Evolutionary conservation across 106 monocot species (phyloP), one percentile per base, ranked within the genome.

Genomic region (Dactylorhiza incarnata): DNA sequence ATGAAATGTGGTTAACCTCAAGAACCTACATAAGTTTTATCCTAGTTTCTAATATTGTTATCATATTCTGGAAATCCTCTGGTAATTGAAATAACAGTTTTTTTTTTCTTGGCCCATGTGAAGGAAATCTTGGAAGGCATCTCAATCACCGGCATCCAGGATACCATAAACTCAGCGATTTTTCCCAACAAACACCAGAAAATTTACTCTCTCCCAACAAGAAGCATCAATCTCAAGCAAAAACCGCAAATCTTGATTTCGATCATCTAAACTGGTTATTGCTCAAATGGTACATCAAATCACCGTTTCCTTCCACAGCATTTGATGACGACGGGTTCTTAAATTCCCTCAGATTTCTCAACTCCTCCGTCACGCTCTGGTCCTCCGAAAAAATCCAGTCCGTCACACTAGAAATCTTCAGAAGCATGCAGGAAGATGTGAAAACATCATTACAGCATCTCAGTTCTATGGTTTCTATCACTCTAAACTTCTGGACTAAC

Each of bases 101-200:
- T 26, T 4, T 29, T 65, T 29, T 13, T 14, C 5, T 29, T 29
- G 65, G 11, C 3, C 37, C 25, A n/a, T 68, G 51, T 84, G 49
- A 82, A 95, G 93, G 93, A 24, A 95, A 95, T 77, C 85, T 95
- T 20, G 90, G 90, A 52, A 84, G 93, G 59, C 95, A 95, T 87
- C 92, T 95, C 80, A 93, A 65, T 77, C 83, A 93, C 65, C 95
- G 83, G 58, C 95, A 95, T 79, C 95, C 95, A 69, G 95, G 90
- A 47, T 95, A 92, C 75, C 82, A 84, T 67, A 83, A 63, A 17
- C 75, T 76, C 25, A 75, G 70, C 73, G 88, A 95, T 76, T 46
- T 72, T 56, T 68, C 59, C 16, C 83, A 84, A 71, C 81, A 81
- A 53, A 47, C 45, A 43, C 46, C 48, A 13, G 82, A 82, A 20